Base-by-base conservation (phyloP, 139 green algal genomes). In the Spirogloea muscicola region DNA sequence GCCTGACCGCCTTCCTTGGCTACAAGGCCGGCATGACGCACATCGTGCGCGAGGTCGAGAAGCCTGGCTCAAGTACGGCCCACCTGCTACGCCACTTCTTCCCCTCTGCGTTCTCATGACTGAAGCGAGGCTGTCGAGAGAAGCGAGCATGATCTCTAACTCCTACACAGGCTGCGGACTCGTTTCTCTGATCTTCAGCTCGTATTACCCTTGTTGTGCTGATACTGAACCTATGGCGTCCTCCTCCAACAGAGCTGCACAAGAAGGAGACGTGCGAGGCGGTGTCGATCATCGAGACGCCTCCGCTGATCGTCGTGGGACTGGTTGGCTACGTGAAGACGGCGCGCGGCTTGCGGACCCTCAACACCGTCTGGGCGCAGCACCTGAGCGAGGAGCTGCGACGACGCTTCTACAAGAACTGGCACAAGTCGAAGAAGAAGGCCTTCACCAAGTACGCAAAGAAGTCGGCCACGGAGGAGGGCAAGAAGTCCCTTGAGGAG, bases 261-360 rank as follows among this genome's bases (percentile, higher is more conserved):
- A 98, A 98, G 92, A 99, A 99, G 92, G 95, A 99, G 90, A 90
- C 91, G 9, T 91, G 85, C 81, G 95, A 99, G 89, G 82, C 91
- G 21, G 95, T 99, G 58, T 98, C 95, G 67, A 90, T 99, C 82
- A 88, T 99, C 36, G 95, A 99, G 87, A 89, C 86, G 34, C 95
- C 95, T 16, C 89, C 94, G 44, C 94, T 99, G 89, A 87, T 97
- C n/a, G 90, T 98, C 40, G 91, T 98, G 49, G 95, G 94, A 60
- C 84, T 97, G 13, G 91, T 97, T 6, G 95, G 93, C 64, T 99
- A 99, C 87, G 87, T 96, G 40, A 92, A 96, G 86, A 98, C 94
- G 38, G 76, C 86, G n/a, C 84, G 86, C 38, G 95, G 95, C 68
- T 87, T 96, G 79, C 91, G 91, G 81, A 88, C 88, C 36, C 85